These are phyloP conservation scores for Microstegium vimineum DNA, from an alignment of 176 grass and related monocot species.

Conservation along the genomic window DNA sequence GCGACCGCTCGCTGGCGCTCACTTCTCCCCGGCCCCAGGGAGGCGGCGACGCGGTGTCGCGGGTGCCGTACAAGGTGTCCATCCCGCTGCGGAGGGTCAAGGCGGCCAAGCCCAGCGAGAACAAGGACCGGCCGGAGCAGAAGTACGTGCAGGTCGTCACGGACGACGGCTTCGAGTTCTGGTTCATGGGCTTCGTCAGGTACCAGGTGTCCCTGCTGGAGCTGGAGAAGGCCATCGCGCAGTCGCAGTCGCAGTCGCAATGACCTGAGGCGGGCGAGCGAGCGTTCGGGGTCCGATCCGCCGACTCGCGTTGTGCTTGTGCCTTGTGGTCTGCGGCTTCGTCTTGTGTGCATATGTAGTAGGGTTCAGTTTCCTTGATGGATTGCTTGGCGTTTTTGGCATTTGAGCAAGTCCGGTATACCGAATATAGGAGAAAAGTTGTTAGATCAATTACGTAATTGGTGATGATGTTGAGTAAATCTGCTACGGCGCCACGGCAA, in stretches of 20 bases:
- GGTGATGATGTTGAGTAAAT: constrained; percentile 25
- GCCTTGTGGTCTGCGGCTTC: background rate
- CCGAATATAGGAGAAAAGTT: constrained; percentile 7
- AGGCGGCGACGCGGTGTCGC: constrained; percentile 22
- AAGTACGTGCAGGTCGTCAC: constrained; percentile 78
- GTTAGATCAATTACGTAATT: constrained; percentile 15
- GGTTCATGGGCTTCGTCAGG: constrained; percentile 85
- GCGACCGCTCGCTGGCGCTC: constrained; percentile 52
- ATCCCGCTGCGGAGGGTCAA: constrained; percentile 63
- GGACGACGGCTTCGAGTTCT: constrained; percentile 85
- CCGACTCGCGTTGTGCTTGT: background rate
- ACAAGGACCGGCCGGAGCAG: constrained; percentile 60
- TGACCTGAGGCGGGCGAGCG: background rate
- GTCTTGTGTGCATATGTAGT: constrained; percentile 37
- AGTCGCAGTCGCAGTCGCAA: constrained; percentile 11
- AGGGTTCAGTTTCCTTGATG: constrained; percentile 11
- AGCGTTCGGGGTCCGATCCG: background rate
- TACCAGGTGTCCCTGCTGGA: constrained; percentile 51
- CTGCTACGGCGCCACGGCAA: constrained; percentile 23
- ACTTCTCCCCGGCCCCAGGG: constrained; percentile 21
- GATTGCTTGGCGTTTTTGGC: constrained; percentile 53
- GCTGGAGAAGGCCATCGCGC: constrained; percentile 54
- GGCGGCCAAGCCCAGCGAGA: constrained; percentile 42
- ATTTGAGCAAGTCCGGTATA: constrained; percentile 48
- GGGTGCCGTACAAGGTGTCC: constrained; percentile 73